A percentile compares a stretch with the other conserved stretches of the same genome.
phyloP scores from a whole-genome alignment of 2,329 filamentous ascomycete species.

The Drechslerella dactyloides region DNA sequence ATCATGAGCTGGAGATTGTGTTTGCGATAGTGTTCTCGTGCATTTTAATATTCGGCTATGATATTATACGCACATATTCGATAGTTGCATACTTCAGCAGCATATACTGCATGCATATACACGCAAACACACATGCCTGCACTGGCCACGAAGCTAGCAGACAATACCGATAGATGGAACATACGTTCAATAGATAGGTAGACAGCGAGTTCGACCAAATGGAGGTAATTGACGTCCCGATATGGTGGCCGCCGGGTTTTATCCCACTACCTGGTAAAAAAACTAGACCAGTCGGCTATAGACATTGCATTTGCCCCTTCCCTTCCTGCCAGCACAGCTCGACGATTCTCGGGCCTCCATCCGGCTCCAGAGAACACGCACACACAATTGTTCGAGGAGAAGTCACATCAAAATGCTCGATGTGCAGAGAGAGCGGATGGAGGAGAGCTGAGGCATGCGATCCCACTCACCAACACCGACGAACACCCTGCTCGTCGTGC shows the following conservation, averaged over 20 bases:
- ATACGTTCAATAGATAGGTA: background rate
- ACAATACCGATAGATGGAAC: background rate
- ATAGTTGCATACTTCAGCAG: too few species aligned
- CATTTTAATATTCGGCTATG: background rate
- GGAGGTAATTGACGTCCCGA: slow-evolving; percentile 2
- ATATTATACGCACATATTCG: too few species aligned
- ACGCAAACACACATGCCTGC: background rate
- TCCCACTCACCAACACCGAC: slow-evolving; percentile 48
- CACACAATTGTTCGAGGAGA: background rate
- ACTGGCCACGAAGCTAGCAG: background rate
- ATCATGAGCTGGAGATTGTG: too few species aligned
- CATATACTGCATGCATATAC: too few species aligned
- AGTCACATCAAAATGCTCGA: too few species aligned
- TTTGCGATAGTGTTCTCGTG: background rate
- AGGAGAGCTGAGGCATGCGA: slow-evolving; percentile 25
- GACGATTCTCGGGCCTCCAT: slow-evolving; percentile 20
- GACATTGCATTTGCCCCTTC: slow-evolving; percentile 30
- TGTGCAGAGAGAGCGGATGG: background rate
- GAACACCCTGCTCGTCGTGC: slow-evolving; percentile 36
- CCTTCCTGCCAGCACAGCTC: background rate
- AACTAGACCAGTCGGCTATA: slow-evolving; percentile 38
- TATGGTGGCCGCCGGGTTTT: slow-evolving; percentile 25
- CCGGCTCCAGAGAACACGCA: background rate
- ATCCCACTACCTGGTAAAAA: slow-evolving; percentile 43
- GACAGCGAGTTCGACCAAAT: slow-evolving; percentile 8